Base-by-base conservation (phyloP, 768 basidiomycete genomes). In the Leccinum imitatum region DNA sequence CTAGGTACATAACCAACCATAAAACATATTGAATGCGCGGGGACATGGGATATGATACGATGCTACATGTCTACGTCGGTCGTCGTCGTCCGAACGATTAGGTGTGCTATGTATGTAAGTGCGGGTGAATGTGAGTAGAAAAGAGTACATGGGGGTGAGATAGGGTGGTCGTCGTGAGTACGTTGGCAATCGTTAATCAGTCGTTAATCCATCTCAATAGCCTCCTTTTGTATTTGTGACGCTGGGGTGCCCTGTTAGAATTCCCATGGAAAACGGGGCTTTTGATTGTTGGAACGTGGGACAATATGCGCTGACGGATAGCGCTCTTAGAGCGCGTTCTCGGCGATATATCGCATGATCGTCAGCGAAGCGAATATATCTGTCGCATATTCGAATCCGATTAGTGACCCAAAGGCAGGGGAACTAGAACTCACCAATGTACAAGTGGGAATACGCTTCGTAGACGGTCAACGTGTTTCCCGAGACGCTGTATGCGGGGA, bases 341-440 rank as follows among this genome's bases (percentile, higher is more conserved):
- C 78, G 14, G 79, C 80, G 52, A 86, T 84, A 66, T 86, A 80
- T 4, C 85, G 82, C 85, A 87, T 86, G 68, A 87, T 85, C 31
- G 78, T 81, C 65, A 86, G 72, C 23, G 84, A 82, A 9, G 84
- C 80, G 6, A 87, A 72, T 51, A 87, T 75, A 66, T 87, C 85
- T 87, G 10, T 41, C 39, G 13, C 37, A 66, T 17, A 23, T 10
- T 7, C 30, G 10, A 30, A 30, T 17, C 6, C 6, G 27, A 51
- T 8, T 65, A 46, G 30, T n/a, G 19, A 53, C 53, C 6, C n/a
- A 50, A 23, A 5, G 10, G 19, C 19, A 8, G 15, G 10, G n/a
- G 14, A 17, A 13, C 47, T 48, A 48, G 54, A 30, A 35, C 84
- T 63, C 65, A 85, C 87, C 87, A 50, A 84, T 68, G 11, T 82